These are phyloP conservation scores for Alloteropsis semialata DNA, from an alignment of 176 grass and related monocot species.

Conservation along the genomic window DNA sequence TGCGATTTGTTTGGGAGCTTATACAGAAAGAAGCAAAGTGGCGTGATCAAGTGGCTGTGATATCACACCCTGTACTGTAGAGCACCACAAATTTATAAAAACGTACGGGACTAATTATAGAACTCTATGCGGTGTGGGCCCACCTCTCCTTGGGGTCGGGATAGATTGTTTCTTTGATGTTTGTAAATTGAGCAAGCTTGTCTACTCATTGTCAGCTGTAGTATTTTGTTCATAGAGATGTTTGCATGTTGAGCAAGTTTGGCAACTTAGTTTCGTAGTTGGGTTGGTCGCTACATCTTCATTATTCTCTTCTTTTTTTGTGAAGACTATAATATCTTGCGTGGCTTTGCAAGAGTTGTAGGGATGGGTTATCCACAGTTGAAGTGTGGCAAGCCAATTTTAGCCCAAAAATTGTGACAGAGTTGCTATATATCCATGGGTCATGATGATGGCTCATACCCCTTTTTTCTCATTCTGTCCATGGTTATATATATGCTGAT, in stretches of 20 bases:
- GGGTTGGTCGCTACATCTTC: background rate
- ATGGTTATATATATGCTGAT: background rate
- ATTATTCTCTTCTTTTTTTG: background rate
- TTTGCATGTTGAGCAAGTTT: background rate
- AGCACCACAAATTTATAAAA: background rate
- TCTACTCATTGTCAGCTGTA: background rate
- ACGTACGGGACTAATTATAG: background rate
- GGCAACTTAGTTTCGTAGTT: background rate
- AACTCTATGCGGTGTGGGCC: background rate
- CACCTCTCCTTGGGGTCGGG: background rate
- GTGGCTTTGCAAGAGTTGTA: background rate
- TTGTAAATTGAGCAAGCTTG: no score
- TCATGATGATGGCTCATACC: background rate
- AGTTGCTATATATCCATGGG: background rate
- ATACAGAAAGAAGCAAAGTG: background rate
- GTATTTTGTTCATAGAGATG: background rate
- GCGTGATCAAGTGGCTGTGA: background rate
- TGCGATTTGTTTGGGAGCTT: background rate
- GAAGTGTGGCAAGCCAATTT: background rate
- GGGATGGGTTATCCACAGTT: background rate
- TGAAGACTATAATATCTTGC: background rate
- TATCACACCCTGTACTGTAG: background rate
- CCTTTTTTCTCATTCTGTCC: no score
- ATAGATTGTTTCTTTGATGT: no score
- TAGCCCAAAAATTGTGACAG: background rate